Evolutionary conservation across 768 basidiomycete species (phyloP).

Genomic region (Leccinum incarnatum): DNA sequence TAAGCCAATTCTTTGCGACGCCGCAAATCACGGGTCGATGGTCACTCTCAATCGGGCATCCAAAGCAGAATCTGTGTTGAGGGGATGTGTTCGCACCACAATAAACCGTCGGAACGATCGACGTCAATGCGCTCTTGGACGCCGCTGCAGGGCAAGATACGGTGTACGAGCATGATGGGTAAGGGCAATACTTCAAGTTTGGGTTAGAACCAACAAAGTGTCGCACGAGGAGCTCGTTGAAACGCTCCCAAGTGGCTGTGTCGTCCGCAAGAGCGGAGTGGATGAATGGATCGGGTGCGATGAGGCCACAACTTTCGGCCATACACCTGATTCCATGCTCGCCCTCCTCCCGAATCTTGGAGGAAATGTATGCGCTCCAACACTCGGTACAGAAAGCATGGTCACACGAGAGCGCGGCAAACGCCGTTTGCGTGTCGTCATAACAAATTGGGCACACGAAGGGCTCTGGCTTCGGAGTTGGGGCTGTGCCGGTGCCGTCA

Average conservation of each 20-base stretch:
- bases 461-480: conserved; percentile 37
- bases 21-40: conserved; percentile 90
- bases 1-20: conserved; percentile 90
- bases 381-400: conserved; percentile 83
- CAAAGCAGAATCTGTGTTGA: conserved; percentile 88
- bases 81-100: conserved; percentile 67
- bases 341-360: conserved; percentile 82
- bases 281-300: conserved; percentile 64
- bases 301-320: conserved; percentile 70
- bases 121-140: conserved; percentile 66
- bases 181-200: conserved; percentile 91
- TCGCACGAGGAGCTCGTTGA: conserved; percentile 83
- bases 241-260: conserved; percentile 57
- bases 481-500: conserved; percentile 11
- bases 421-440: conserved; percentile 67
- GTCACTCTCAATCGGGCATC: conserved; percentile 83
- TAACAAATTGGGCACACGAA: conserved; percentile 96
- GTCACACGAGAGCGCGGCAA: conserved; percentile 75
- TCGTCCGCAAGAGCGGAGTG: conserved; percentile 55
- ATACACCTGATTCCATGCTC: conserved; percentile 75
- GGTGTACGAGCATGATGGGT: conserved; percentile 92
- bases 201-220: conserved; percentile 86
- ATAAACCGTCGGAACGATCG: conserved; percentile 83
- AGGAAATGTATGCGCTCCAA: conserved; percentile 76
- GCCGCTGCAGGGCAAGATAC: conserved; percentile 85